phyloP scores from a whole-genome alignment of 441 rosid species.

The Kokia cookei region DNA sequence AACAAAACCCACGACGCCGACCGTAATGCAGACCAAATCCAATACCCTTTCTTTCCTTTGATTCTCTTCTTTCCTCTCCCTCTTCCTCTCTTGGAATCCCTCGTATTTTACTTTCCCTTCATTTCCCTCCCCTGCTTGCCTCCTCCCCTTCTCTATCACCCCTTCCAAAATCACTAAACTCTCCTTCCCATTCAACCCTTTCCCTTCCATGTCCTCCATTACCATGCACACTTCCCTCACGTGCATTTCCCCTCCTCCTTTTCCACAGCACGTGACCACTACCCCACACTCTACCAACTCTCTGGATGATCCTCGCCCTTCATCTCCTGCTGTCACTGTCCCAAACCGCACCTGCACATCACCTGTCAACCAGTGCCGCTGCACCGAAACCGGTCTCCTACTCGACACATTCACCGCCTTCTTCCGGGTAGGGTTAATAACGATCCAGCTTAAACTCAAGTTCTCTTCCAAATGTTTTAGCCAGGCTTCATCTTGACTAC shows the following conservation, averaged over 20 bases:
- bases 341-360: conserved; percentile 50
- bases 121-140: conserved; percentile 14
- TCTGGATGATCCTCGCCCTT: conserved; percentile 4
- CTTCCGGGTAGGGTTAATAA: conserved; percentile 46
- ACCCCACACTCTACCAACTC: conserved; percentile 49
- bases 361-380: conserved; percentile 67
- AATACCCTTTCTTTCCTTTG: conserved; percentile 29
- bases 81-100: conserved; percentile 35
- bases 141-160: conserved; percentile 38
- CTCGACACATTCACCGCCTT: conserved; percentile 32
- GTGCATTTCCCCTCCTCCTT: conserved; percentile 55
- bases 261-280: conserved; percentile 53
- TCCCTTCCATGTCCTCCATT: conserved; percentile 79
- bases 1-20: conserved; percentile 32
- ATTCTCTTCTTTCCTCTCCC: conserved; percentile 21
- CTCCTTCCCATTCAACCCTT: conserved; percentile 50
- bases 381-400: conserved; percentile 43
- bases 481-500: neutral
- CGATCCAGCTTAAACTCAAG: conserved; percentile 54
- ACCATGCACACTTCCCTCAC: conserved; percentile 67
- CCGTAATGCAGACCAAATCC: conserved; percentile 36
- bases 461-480: conserved; percentile 34
- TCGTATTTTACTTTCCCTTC: conserved; percentile 31
- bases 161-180: conserved; percentile 50
- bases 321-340: conserved; percentile 24